Percentiles rank a stretch among this genome's conserved stretches.
Evolutionary conservation across 352 stramenopile species (phyloP).

Genomic region (Globisporangium apiculatum): DNA sequence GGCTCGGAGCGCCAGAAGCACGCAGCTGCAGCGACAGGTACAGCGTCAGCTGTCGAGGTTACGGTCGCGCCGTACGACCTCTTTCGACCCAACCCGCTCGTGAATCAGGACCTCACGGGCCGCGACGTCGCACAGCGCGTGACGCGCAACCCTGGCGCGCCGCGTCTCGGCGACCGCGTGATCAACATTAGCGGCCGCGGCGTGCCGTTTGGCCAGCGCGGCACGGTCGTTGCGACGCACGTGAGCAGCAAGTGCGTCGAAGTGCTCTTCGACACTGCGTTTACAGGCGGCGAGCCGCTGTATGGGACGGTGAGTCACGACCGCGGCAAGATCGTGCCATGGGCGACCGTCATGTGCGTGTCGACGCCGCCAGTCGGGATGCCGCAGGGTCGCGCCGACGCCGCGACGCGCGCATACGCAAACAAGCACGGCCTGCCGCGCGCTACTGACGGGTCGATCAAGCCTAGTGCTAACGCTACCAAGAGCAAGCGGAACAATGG

Average conservation of each 20-base stretch:
- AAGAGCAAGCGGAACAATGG: background rate
- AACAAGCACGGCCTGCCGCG: constrained; percentile 10
- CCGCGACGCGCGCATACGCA: constrained; percentile 8
- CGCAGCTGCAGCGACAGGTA: constrained; percentile 19
- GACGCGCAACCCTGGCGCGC: constrained; percentile 61
- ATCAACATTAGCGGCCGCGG: constrained; percentile 94
- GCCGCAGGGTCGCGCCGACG: constrained; percentile 1
- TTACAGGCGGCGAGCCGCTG: constrained; percentile 94
- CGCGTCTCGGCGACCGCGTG: constrained; percentile 94
- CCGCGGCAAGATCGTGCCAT: constrained; percentile 93
- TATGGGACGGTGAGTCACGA: constrained; percentile 94
- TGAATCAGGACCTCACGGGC: constrained; percentile 77
- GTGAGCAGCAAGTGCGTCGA: constrained; percentile 96
- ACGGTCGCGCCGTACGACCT: constrained; percentile 42
- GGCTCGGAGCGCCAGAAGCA: constrained; percentile 55
- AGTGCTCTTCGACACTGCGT: constrained; percentile 95
- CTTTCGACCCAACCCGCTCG: constrained; percentile 66
- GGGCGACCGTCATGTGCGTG: constrained; percentile 82
- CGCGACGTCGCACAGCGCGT: constrained; percentile 50
- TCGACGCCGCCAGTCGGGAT: constrained; percentile 33
- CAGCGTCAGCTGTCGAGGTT: constrained; percentile 28
- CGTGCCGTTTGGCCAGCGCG: constrained; percentile 95
- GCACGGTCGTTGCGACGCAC: constrained; percentile 97
- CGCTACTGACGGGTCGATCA: constrained; percentile 7
- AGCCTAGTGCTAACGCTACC: background rate